Evolutionary conservation across 257 asterid genomes (phyloP).

Genomic region (Vinca minor): DNA sequence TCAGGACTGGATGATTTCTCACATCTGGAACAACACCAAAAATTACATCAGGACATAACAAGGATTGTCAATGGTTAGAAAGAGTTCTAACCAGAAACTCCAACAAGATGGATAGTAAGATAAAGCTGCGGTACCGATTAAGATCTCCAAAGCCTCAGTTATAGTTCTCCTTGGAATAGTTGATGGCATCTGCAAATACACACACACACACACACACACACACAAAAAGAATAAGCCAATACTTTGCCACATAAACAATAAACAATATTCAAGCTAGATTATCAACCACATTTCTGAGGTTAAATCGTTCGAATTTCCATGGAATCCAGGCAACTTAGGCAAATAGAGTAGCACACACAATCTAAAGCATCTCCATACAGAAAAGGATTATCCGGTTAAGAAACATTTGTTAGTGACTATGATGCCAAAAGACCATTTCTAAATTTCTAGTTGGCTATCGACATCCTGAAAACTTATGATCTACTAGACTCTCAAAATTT

Average conservation of each 20-base stretch:
- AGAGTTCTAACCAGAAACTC: not conserved
- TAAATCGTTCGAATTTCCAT: not conserved
- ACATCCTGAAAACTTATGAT: not conserved
- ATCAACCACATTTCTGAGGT: not conserved
- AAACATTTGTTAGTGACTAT: not conserved
- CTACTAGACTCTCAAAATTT: not conserved
- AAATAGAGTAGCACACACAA: not conserved
- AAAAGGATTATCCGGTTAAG: not conserved
- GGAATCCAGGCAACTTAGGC: not conserved
- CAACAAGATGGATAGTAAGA: not conserved
- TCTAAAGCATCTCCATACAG: not conserved
- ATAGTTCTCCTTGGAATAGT: slow-evolving; percentile 26
- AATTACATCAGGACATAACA: slow-evolving; percentile 5
- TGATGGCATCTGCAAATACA: slow-evolving; percentile 33
- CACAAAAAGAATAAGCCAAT: not conserved
- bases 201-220: no score
- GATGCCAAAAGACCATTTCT: no score
- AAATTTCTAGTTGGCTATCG: not conserved
- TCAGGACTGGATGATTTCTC: slow-evolving; percentile 41
- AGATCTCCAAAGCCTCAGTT: slow-evolving; percentile 35
- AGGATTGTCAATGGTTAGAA: not conserved
- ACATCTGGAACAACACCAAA: slow-evolving; percentile 24
- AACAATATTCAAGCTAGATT: not conserved
- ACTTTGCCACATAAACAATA: not conserved
- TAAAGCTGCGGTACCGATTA: slow-evolving; percentile 27